Conservation (phyloP, 495 filamentous ascomycete species). For the Aspergillus steynii region DNA sequence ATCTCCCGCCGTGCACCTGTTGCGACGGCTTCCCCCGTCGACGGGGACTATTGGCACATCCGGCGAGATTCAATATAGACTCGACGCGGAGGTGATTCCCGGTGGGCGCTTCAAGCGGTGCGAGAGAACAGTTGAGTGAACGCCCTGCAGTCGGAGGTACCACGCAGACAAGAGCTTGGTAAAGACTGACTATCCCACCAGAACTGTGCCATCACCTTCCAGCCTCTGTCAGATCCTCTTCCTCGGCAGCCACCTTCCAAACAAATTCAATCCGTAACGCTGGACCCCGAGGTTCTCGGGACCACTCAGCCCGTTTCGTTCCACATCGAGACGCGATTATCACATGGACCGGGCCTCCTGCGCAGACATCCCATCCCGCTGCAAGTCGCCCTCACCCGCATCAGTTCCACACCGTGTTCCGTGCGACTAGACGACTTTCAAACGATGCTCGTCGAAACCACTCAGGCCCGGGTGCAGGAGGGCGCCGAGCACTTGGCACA, state of each 20-base stretch:
- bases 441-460: not conserved
- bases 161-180: not conserved
- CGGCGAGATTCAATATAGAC: constrained; percentile 13
- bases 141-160: not conserved
- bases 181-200: not conserved
- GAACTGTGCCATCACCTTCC: not conserved
- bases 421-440: not conserved
- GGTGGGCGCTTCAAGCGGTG: not conserved
- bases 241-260: not conserved
- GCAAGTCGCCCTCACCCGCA: not conserved
- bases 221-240: not conserved
- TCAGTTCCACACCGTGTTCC: not conserved
- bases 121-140: constrained; percentile 5
- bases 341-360: not conserved
- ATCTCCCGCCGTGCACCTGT: constrained; percentile 5
- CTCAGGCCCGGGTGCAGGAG: not conserved
- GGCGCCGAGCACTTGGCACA: not conserved
- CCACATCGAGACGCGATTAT: not conserved
- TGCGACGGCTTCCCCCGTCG: constrained; percentile 22
- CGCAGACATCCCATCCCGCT: not conserved
- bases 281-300: not conserved
- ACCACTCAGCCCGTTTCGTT: not conserved
- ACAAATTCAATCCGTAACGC: not conserved
- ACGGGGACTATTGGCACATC: constrained; percentile 1
- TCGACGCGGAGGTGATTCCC: constrained; percentile 7